phyloP scores from a whole-genome alignment of 768 basidiomycete genomes.

The Porphyrellus cyaneotinctus region DNA sequence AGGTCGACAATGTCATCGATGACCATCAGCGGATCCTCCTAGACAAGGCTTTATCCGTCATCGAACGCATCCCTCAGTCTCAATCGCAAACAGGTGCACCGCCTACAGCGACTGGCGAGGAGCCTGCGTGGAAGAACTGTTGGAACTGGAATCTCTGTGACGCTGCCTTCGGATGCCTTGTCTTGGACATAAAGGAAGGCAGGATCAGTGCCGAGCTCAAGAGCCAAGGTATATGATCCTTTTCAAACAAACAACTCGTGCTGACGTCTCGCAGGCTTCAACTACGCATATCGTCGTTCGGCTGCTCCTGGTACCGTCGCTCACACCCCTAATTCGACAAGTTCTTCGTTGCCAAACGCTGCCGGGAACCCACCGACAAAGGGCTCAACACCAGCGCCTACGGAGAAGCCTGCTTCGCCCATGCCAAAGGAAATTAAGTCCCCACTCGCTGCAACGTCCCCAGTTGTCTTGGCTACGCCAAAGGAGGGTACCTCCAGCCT shows the following conservation, averaged over 20 bases:
- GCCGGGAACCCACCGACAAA: slow-evolving; percentile 32
- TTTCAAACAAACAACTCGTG: background rate
- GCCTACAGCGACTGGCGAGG: slow-evolving; percentile 62
- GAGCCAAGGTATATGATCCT: slow-evolving; percentile 68
- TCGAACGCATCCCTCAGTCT: slow-evolving; percentile 70
- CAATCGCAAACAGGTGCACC: slow-evolving; percentile 37
- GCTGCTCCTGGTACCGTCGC: slow-evolving; percentile 49
- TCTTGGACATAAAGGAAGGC: slow-evolving; percentile 89
- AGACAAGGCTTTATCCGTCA: slow-evolving; percentile 83
- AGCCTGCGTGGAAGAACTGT: slow-evolving; percentile 96
- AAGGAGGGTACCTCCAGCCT: slow-evolving; percentile 35
- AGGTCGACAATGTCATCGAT: slow-evolving; percentile 90
- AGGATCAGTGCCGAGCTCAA: slow-evolving; percentile 89
- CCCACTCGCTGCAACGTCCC: slow-evolving; percentile 34
- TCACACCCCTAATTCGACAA: slow-evolving; percentile 56
- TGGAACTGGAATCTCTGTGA: slow-evolving; percentile 99
- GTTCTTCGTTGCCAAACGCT: slow-evolving; percentile 46
- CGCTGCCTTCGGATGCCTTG: slow-evolving; percentile 84
- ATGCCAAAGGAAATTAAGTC: slow-evolving; percentile 33
- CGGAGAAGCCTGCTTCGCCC: slow-evolving; percentile 36
- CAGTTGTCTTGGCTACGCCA: slow-evolving; percentile 30
- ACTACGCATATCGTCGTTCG: slow-evolving; percentile 88
- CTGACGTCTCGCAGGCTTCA: slow-evolving; percentile 63
- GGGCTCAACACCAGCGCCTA: slow-evolving; percentile 31
- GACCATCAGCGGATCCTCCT: slow-evolving; percentile 84